A percentile compares a stretch with the other conserved stretches of the same genome.
Conservation (phyloP, 805 yeast species). For the Sungouiozyma ichnusensis region DNA sequence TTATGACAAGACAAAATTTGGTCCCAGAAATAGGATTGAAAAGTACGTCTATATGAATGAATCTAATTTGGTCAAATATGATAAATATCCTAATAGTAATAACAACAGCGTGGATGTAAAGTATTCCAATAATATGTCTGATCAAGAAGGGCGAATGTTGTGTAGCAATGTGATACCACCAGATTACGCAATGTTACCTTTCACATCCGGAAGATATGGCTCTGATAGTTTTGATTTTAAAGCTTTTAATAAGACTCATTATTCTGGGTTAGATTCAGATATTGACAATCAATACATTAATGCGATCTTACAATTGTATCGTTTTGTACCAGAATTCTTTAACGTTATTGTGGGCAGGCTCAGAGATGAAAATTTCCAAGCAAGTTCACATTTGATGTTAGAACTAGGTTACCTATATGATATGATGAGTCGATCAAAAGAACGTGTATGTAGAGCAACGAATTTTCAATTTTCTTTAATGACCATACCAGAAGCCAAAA, state of each 20-base stretch:
- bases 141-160: constrained; percentile 17
- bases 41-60: constrained; percentile 34
- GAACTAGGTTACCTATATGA: constrained; percentile 87
- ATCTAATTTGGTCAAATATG: constrained; percentile 4
- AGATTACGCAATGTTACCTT: constrained; percentile 63
- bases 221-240: constrained; percentile 89
- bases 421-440: constrained; percentile 76
- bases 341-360: constrained; percentile 50
- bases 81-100: too few relatives aligned
- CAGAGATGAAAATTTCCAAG: constrained; percentile 40
- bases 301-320: constrained; percentile 65
- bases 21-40: constrained; percentile 41
- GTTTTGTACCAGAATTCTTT: constrained; percentile 66
- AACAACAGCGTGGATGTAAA: constrained; percentile 7
- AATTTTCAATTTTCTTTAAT: constrained; percentile 57
- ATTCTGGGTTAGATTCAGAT: constrained; percentile 84
- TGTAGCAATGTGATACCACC: constrained; percentile 42
- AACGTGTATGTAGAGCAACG: constrained; percentile 69
- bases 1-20: constrained; percentile 49
- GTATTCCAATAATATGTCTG: constrained; percentile 13
- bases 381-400: constrained; percentile 43
- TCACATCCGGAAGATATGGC: constrained; percentile 81
- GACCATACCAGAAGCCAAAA: constrained; percentile 37
- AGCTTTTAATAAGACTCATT: constrained; percentile 63
- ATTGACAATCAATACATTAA: constrained; percentile 70